A percentile compares a stretch with the other conserved stretches of the same genome.
Evolutionary conservation across 2,329 filamentous ascomycete species (phyloP).

Genomic region (Alternaria triticimaculans): DNA sequence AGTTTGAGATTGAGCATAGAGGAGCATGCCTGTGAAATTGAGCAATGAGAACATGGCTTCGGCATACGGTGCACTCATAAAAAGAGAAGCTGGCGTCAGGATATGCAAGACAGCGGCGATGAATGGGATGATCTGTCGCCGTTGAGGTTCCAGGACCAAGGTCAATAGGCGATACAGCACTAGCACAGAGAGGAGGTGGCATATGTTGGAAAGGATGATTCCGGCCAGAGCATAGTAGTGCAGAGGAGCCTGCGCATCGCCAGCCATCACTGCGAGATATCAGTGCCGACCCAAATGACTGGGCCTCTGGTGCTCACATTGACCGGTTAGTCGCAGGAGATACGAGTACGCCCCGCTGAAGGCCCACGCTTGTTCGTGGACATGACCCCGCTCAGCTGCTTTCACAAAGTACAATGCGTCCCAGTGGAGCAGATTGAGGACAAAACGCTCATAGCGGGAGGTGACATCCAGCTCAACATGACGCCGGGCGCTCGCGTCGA

Average conservation of each 20-base stretch:
- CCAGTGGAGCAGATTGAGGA: slow-evolving; percentile 73
- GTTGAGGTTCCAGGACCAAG: slow-evolving; percentile 52
- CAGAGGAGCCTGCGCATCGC: slow-evolving; percentile 14
- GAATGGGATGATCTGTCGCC: slow-evolving; percentile 63
- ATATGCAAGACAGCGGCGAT: slow-evolving; percentile 77
- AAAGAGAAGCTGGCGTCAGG: slow-evolving; percentile 85
- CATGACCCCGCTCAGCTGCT: slow-evolving; percentile 66
- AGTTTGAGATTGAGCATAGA: slow-evolving; percentile 63
- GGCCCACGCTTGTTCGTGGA: slow-evolving; percentile 86
- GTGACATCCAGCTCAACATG: slow-evolving; percentile 25
- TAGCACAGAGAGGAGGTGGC: slow-evolving; percentile 78
- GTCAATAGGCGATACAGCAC: slow-evolving; percentile 72
- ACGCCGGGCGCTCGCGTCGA: slow-evolving; percentile 33
- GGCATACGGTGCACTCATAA: slow-evolving; percentile 84
- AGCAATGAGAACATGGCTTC: slow-evolving; percentile 82
- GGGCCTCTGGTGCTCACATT: slow-evolving; percentile 46
- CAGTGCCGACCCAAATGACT: slow-evolving; percentile 20
- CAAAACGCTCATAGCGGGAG: slow-evolving; percentile 46
- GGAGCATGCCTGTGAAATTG: slow-evolving; percentile 74
- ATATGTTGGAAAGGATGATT: slow-evolving; percentile 71
- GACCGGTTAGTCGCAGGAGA: slow-evolving; percentile 51
- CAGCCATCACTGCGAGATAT: slow-evolving; percentile 45
- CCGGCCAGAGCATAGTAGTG: slow-evolving; percentile 59
- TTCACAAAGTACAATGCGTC: slow-evolving; percentile 80
- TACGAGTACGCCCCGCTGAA: slow-evolving; percentile 68